Conservation (phyloP, 2,329 filamentous ascomycete species). For the Capronia epimyces region DNA sequence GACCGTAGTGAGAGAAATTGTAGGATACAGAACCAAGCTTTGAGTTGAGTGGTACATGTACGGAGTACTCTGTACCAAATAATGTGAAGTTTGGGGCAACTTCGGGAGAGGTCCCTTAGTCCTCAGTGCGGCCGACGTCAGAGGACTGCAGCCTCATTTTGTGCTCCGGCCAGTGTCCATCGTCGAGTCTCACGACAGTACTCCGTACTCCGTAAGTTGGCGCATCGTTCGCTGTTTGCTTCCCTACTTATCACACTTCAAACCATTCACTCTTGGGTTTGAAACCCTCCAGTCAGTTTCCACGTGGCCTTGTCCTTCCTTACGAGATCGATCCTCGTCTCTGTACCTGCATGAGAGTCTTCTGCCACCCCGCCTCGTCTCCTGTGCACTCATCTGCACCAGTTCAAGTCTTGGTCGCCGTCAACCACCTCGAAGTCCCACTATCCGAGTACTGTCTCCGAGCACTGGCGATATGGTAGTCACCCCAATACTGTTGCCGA, state of each 20-base stretch:
- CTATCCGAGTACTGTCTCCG: not conserved
- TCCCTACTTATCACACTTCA: not conserved
- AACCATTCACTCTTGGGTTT: not conserved
- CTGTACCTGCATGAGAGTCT: not conserved
- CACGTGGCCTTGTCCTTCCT: not conserved
- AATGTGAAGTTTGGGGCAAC: no score
- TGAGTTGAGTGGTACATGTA: not conserved
- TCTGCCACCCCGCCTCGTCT: not conserved
- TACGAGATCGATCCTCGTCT: not conserved
- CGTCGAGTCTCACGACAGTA: no score
- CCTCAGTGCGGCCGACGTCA: not conserved
- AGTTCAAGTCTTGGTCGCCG: not conserved
- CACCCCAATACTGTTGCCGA: not conserved
- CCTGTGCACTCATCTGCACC: no score
- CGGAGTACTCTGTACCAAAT: not conserved
- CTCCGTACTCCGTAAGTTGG: not conserved
- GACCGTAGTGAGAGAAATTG: not conserved
- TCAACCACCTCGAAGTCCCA: not conserved
- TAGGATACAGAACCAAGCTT: not conserved
- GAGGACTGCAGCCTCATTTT: conserved; percentile 1
- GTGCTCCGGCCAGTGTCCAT: not conserved
- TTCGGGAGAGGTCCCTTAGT: no score
- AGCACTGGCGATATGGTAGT: conserved; percentile 13
- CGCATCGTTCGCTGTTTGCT: not conserved
- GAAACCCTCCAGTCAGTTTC: not conserved